phyloP scores from a whole-genome alignment of 2,329 filamentous ascomycete genomes.

The Exophiala oligosperma region DNA sequence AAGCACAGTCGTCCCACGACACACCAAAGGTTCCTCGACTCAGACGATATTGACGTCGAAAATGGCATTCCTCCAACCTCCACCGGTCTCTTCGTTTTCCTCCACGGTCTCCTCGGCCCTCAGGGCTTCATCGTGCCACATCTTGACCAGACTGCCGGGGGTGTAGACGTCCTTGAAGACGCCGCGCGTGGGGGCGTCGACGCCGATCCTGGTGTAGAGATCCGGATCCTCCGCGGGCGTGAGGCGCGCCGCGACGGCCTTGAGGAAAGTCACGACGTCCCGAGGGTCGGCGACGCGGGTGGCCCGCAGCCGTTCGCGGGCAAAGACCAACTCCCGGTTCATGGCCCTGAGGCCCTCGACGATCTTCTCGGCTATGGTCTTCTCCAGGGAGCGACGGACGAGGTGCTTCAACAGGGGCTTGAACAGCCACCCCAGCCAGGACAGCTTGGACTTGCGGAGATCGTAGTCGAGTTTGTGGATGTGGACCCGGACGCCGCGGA shows the following conservation, averaged over 20 bases:
- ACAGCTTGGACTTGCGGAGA: constrained; percentile 72
- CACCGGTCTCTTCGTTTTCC: constrained; percentile 64
- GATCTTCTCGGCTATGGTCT: constrained; percentile 71
- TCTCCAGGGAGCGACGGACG: constrained; percentile 75
- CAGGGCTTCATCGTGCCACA: constrained; percentile 81
- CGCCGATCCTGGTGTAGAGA: constrained; percentile 70
- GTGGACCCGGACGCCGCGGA: constrained; percentile 73
- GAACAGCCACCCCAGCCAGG: constrained; percentile 76
- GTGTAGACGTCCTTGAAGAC: constrained; percentile 84
- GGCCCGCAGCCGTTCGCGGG: constrained; percentile 80
- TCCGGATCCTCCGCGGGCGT: constrained; percentile 73
- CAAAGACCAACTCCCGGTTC: constrained; percentile 85
- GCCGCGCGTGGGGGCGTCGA: constrained; percentile 60
- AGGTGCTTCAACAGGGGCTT: constrained; percentile 82
- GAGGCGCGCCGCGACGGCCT: constrained; percentile 75
- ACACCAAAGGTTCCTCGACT: background rate
- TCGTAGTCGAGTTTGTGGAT: constrained; percentile 86
- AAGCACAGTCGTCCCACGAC: background rate
- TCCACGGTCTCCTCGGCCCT: constrained; percentile 72
- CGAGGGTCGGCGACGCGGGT: constrained; percentile 79
- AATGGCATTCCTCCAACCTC: constrained; percentile 79
- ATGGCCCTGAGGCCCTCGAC: constrained; percentile 67
- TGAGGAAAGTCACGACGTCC: constrained; percentile 78
- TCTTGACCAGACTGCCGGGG: constrained; percentile 81
- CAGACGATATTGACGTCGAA: constrained; percentile 55